phyloP scores from a whole-genome alignment of 2,329 filamentous ascomycete genomes.

The Aureobasidium vineae region DNA sequence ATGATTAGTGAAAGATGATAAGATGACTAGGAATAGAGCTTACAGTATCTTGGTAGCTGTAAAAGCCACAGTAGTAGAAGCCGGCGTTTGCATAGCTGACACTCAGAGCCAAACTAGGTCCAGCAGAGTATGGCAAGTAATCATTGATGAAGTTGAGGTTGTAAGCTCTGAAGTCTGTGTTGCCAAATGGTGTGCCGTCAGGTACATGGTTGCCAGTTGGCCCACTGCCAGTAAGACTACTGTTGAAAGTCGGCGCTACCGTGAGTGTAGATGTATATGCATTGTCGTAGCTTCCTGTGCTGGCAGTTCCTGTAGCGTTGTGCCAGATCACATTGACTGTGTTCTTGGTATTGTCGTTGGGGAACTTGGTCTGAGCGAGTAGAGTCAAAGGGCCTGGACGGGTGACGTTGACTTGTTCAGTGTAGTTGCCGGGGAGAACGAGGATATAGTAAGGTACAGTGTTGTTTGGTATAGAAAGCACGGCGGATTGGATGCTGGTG shows the following conservation, averaged over 20 bases:
- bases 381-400: conserved; percentile 60
- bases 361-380: conserved; percentile 56
- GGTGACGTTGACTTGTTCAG: conserved; percentile 65
- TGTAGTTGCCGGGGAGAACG: conserved; percentile 60
- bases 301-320: conserved; percentile 52
- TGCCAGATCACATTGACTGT: conserved; percentile 59
- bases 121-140: conserved; percentile 53
- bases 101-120: conserved; percentile 60
- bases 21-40: not conserved
- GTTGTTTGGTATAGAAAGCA: conserved; percentile 49
- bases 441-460: conserved; percentile 55
- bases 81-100: conserved; percentile 63
- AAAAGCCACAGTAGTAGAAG: conserved; percentile 66
- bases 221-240: conserved; percentile 61
- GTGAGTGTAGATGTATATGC: conserved; percentile 62
- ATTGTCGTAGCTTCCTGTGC: conserved; percentile 54
- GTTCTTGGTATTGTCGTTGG: conserved; percentile 50
- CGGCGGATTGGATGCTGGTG: conserved; percentile 49
- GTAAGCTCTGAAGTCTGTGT: conserved; percentile 62
- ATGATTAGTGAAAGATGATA: not conserved
- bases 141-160: conserved; percentile 66
- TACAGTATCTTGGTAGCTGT: conserved; percentile 66
- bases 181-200: conserved; percentile 61
- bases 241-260: conserved; percentile 62
- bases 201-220: conserved; percentile 62